Evolutionary conservation across 306 rosid genomes (phyloP), one percentile per base, ranked within the genome.

Genomic region (Prinsepia uniflora): DNA sequence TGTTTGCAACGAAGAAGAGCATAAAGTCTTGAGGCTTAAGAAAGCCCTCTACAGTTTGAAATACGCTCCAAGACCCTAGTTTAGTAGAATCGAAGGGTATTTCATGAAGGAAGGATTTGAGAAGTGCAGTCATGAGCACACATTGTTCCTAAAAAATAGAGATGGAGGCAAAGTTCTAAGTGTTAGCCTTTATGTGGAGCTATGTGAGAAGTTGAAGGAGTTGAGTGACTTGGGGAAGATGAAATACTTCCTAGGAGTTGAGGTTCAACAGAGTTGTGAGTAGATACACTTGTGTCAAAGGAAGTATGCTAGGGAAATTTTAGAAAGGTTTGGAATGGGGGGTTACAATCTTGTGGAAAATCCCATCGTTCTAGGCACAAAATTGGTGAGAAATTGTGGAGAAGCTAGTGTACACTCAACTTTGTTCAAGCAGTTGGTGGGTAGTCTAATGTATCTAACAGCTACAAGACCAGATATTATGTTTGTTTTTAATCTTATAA

Each of bases 1-100:
- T 61, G 65, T 24, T 24, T 15, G 19, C 4, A 61, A 61, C n/a
- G 65, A 45, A 61, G 46, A 61, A n/a, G 65, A 61, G 65, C 65
- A 61, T 5, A 61, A 61, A 61, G 65, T 61, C 9, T 61, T 24
- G 18, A 12, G 8, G 30, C 30, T 55, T 22, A 55, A 55, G 61
- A 55, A 55, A 24, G 61, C 61, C 5, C 30, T 55, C 2, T 55
- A 55, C 2, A 39, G 60, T 2, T 24, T 55, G 13, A 55, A 55
- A 24, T 14, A 55, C 10, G 65, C 65, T 61, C 46, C 45, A 61
- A 36, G 19, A 8, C 45, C 18, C 0, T 36, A 45, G 65, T 61
- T 11, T 12, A 36, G 45, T 6, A 34, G 20, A 13, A 61, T 61
- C n/a, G n/a, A n/a, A 2, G 45, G 41, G 6, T 61, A 36, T 20